Evolutionary conservation across 306 rosid genomes (phyloP), one percentile per base, ranked within the genome.

Genomic region (Cicer chorassanicum): DNA sequence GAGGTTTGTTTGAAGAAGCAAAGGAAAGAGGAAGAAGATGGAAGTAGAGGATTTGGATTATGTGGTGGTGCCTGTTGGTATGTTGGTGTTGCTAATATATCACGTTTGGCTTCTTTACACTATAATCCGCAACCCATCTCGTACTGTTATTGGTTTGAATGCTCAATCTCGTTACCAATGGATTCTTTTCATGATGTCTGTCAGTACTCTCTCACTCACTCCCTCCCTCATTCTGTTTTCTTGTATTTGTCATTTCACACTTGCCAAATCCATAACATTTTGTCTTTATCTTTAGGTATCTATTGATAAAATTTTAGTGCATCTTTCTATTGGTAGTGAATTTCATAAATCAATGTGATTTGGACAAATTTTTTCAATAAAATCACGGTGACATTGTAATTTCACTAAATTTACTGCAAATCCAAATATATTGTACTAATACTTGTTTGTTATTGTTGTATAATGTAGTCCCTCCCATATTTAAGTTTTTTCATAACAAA

Each of bases 121-220:
- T 9, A 82, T 94, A 1, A 61, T 70, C 38, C 79, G 82, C 4
- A 38, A 68, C 66, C 97, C 97, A 36, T 68, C 63, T 68, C 87
- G 87, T 70, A 94, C 99, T 41, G 92, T 90, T 41, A 85, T 94
- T 60, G 99, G 96, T 42, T 83, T 92, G 66, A 94, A 94, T 78
- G 88, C 93, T 14, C 81, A 84, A 45, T 73, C 96, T 77, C 99
- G 93, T 66, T 88, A 74, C 38, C 96, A 92, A 15, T 94, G 99
- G 99, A 89, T 83, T 82, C 62, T 78, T 39, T 82, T 87, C 81
- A 82, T 92, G 84, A 92, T 90, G 97, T 15, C 84, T 46, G 99
- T 92, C 69, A 87, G 94, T 89, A 70, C 14, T 53, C 65, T 38
- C 36, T 43, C 5, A 70, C 75, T 50, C 63, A 71, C 65, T 82